Evolutionary conservation across 2,329 filamentous ascomycete genomes (phyloP).

Genomic region (Sphaerulina musiva): DNA sequence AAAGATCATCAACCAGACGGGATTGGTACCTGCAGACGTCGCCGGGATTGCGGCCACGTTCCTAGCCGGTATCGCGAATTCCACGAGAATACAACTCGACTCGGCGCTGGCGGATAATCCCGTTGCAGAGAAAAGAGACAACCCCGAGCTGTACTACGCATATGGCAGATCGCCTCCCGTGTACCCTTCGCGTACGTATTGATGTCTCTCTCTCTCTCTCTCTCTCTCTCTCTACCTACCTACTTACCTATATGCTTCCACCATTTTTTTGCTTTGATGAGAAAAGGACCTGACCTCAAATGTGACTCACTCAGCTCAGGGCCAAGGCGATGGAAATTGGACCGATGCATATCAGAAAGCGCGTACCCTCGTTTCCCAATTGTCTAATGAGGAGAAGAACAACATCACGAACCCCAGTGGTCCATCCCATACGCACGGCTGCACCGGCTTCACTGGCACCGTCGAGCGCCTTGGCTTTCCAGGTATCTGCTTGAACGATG

Average conservation of each 20-base stretch:
- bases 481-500: slow-evolving; percentile 40
- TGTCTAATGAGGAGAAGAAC: slow-evolving; percentile 37
- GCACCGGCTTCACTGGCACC: slow-evolving; percentile 50
- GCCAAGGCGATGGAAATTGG: slow-evolving; percentile 29
- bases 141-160: slow-evolving; percentile 27
- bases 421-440: slow-evolving; percentile 21
- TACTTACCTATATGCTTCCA: no score
- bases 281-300: background rate
- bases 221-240: no score
- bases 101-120: slow-evolving; percentile 10
- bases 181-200: slow-evolving; percentile 26
- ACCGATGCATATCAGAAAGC: slow-evolving; percentile 38
- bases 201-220: no score
- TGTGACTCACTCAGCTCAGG: slow-evolving; percentile 10
- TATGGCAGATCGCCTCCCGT: slow-evolving; percentile 30
- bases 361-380: slow-evolving; percentile 34
- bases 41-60: slow-evolving; percentile 12
- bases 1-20: slow-evolving; percentile 10
- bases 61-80: slow-evolving; percentile 12
- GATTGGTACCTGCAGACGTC: slow-evolving; percentile 13
- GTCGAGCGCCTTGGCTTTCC: slow-evolving; percentile 36
- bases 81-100: slow-evolving; percentile 8
- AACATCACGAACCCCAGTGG: slow-evolving; percentile 33
- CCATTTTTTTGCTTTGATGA: no score
- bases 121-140: slow-evolving; percentile 10